Evolutionary conservation across 176 grass and related monocot species (phyloP), one percentile per base, ranked within the genome.

Genomic region (Oryza glaberrima): DNA sequence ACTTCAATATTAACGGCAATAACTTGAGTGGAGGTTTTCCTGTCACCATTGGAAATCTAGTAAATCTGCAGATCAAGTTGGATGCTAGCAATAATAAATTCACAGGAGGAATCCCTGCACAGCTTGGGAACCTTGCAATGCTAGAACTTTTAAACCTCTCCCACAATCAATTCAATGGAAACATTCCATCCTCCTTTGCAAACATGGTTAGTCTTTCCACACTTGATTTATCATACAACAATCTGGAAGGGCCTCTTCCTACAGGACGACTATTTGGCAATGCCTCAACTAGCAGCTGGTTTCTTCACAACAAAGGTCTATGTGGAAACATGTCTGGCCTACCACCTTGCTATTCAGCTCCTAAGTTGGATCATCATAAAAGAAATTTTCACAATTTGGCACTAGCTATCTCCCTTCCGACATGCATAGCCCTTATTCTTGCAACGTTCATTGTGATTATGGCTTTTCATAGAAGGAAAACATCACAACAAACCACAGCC

Each of bases 81-180:
- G 90, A 92, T 82, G 28, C 82, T 4, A 88, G 90, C 54, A 81
- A 56, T 5, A 92, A 92, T 7, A 48, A 52, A 40, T 61, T 88
- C 46, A 74, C 14, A 0, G 86, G 73, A 1, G 12, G 12, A 11
- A 2, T 77, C 2, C 75, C 75, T 12, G 2, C 2, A 0, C 1
- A 61, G 22, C 75, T 77, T 0, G 51, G 75, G 2, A 77, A 40
- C 11, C 38, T 77, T 7, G 10, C 3, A 11, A 45, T 65, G 85
- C 19, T 92, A 19, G 65, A 92, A 48, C 20, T 40, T 13, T 28
- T 88, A 7, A 92, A 92, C 41, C 36, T 88, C 0, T 92, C 90
- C 13, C 90, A 88, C 8, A 92, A 92, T 74, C 84, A 45, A 9
- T 54, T 81, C 26, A 51, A 1, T 43, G 84, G 74, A 43, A 38